Conservation (phyloP, 257 asterid genomes). For the Ballota nigra region DNA sequence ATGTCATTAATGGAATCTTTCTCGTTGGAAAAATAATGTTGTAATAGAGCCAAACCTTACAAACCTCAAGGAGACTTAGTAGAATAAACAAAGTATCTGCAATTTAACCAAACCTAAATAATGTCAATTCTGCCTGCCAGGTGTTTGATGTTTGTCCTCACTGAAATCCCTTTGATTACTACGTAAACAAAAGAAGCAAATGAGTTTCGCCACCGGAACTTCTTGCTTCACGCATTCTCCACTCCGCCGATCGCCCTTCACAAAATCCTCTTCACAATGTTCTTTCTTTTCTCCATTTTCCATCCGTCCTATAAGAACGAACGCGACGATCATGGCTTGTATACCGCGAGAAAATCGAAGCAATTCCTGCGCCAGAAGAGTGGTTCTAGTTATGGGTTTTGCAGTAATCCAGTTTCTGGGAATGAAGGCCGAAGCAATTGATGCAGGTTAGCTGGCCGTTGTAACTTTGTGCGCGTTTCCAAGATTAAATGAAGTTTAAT, state of each 20-base stretch:
- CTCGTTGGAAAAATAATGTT: neutral
- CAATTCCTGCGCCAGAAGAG: constrained; percentile 44
- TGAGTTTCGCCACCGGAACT: constrained; percentile 35
- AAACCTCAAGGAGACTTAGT: too few relatives aligned
- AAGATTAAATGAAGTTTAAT: constrained; percentile 1
- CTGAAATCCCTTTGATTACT: neutral
- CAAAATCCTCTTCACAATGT: constrained; percentile 33
- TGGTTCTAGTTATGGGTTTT: constrained; percentile 55
- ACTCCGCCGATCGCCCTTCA: constrained; percentile 29
- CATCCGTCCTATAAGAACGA: constrained; percentile 31
- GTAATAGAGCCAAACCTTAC: too few relatives aligned
- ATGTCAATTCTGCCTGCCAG: neutral
- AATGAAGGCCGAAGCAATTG: constrained; percentile 38
- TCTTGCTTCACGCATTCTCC: constrained; percentile 41
- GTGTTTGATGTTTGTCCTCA: constrained; percentile 10
- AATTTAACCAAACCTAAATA: neutral
- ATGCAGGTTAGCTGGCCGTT: constrained; percentile 40
- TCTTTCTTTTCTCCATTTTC: constrained; percentile 33
- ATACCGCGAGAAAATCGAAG: constrained; percentile 30
- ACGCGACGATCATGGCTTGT: constrained; percentile 28
- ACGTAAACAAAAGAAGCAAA: constrained; percentile 4
- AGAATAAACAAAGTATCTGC: neutral
- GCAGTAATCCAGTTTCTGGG: constrained; percentile 51
- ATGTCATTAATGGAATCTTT: neutral
- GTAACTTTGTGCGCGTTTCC: neutral